Percentiles rank a stretch among this genome's conserved stretches.
phyloP scores from a whole-genome alignment of 257 asterid species.

The Forsythia viridissima region DNA sequence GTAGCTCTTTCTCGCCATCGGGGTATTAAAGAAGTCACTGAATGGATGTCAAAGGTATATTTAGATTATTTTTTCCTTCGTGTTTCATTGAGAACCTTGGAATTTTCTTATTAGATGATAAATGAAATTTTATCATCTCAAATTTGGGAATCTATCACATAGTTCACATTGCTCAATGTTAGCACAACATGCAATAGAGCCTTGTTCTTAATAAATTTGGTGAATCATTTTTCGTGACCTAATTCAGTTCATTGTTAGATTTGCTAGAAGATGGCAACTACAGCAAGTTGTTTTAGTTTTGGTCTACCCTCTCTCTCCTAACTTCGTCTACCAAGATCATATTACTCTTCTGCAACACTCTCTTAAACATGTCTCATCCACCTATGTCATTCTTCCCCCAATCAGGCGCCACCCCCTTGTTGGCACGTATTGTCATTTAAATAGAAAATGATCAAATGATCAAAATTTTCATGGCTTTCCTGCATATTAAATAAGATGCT shows the following conservation, averaged over 20 bases:
- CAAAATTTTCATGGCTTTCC: not conserved
- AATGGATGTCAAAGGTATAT: conserved; percentile 93
- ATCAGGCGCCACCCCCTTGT: not conserved
- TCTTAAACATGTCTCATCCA: not conserved
- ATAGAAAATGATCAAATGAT: not conserved
- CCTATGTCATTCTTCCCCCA: not conserved
- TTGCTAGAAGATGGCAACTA: not conserved
- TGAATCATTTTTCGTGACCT: not conserved
- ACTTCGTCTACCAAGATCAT: not conserved
- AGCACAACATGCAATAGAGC: not conserved
- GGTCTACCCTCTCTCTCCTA: not conserved
- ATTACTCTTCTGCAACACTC: not conserved
- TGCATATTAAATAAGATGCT: not conserved
- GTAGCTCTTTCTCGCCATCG: conserved; percentile 94
- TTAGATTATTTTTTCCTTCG: not conserved
- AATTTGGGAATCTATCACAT: not conserved
- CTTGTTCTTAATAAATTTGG: not conserved
- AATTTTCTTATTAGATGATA: not conserved
- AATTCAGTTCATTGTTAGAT: not conserved
- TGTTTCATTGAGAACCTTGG: not conserved
- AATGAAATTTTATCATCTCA: not conserved
- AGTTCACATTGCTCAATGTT: not conserved
- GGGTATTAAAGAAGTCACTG: conserved; percentile 95
- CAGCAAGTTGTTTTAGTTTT: too few relatives aligned
- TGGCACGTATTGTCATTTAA: not conserved